Evolutionary conservation across 768 basidiomycete species (phyloP).

Genomic region (Gymnopilus dilepis): DNA sequence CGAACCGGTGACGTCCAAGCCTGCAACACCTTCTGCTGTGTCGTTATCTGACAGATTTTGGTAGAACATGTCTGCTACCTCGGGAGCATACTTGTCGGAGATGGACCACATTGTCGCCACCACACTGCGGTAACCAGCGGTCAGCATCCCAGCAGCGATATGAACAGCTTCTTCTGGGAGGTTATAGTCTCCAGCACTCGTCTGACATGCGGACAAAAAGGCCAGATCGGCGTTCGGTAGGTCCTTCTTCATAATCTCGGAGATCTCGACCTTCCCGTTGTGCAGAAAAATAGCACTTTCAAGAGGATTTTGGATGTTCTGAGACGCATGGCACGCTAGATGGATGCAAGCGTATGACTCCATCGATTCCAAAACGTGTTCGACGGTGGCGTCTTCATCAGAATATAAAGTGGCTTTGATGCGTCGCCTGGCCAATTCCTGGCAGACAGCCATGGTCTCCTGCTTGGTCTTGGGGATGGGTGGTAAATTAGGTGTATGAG

Average conservation of each 20-base stretch:
- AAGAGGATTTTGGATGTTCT: slow-evolving; percentile 31
- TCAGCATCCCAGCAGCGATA: slow-evolving; percentile 43
- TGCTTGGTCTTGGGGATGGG: slow-evolving; percentile 10
- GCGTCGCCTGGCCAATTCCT: neutral
- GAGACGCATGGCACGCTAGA: slow-evolving; percentile 38
- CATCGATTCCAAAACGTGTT: slow-evolving; percentile 14
- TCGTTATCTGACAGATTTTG: no score
- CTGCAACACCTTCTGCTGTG: slow-evolving; percentile 25
- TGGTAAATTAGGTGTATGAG: slow-evolving; percentile 16
- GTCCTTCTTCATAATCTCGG: slow-evolving; percentile 10
- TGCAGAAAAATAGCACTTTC: slow-evolving; percentile 29
- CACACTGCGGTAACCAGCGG: slow-evolving; percentile 31
- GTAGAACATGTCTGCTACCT: no score
- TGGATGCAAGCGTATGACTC: slow-evolving; percentile 31
- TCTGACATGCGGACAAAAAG: no score
- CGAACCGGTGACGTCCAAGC: slow-evolving; percentile 9
- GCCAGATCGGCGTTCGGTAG: slow-evolving; percentile 1
- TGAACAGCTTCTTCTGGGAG: slow-evolving; percentile 41
- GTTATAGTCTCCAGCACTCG: slow-evolving; percentile 27
- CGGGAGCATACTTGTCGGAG: slow-evolving; percentile 29
- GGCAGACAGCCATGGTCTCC: slow-evolving; percentile 6
- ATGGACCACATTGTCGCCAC: slow-evolving; percentile 47
- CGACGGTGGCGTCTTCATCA: slow-evolving; percentile 18
- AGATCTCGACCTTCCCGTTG: slow-evolving; percentile 22
- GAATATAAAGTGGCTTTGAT: slow-evolving; percentile 1